Percentiles rank a stretch among this genome's conserved stretches.
Conservation (phyloP, 2,329 filamentous ascomycete species). For the Nigrograna mackinnonii region DNA sequence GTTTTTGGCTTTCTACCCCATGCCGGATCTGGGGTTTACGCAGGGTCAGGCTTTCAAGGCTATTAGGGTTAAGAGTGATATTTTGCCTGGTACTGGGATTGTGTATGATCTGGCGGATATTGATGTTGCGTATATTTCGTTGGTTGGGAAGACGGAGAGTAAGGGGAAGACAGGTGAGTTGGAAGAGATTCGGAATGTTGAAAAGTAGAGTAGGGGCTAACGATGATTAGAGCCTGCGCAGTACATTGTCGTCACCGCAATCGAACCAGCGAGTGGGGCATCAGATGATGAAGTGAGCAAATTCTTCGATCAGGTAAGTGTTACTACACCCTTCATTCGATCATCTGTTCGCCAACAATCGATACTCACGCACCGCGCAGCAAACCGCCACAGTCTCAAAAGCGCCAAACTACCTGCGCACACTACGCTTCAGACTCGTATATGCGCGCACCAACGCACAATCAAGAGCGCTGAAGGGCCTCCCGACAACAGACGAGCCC, state of each 20-base stretch:
- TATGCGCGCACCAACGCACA: slow-evolving; percentile 34
- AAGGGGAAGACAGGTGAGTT: slow-evolving; percentile 14
- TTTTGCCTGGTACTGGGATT: slow-evolving; percentile 25
- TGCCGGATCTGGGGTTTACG: slow-evolving; percentile 40
- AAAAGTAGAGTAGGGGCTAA: not conserved
- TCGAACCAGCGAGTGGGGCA: slow-evolving; percentile 16
- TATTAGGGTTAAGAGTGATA: slow-evolving; percentile 37
- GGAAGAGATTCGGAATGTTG: not conserved
- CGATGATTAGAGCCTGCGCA: slow-evolving; percentile 11
- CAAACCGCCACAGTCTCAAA: slow-evolving; percentile 17
- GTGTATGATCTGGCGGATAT: slow-evolving; percentile 34
- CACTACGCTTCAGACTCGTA: slow-evolving; percentile 22
- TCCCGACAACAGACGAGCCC: slow-evolving; percentile 25
- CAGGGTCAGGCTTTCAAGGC: slow-evolving; percentile 36
- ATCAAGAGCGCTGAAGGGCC: slow-evolving; percentile 29
- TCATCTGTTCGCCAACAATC: not conserved
- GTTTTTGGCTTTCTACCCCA: slow-evolving; percentile 42
- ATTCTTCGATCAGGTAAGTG: slow-evolving; percentile 18
- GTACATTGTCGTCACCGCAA: slow-evolving; percentile 19
- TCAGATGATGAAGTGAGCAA: slow-evolving; percentile 14
- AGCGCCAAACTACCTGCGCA: slow-evolving; percentile 21
- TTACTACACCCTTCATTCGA: not conserved
- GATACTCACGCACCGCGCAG: slow-evolving; percentile 7
- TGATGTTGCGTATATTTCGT: slow-evolving; percentile 27
- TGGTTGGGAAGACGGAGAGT: slow-evolving; percentile 14